Base-by-base conservation (phyloP, 2,329 filamentous ascomycete species). In the Bertia moriformis region DNA sequence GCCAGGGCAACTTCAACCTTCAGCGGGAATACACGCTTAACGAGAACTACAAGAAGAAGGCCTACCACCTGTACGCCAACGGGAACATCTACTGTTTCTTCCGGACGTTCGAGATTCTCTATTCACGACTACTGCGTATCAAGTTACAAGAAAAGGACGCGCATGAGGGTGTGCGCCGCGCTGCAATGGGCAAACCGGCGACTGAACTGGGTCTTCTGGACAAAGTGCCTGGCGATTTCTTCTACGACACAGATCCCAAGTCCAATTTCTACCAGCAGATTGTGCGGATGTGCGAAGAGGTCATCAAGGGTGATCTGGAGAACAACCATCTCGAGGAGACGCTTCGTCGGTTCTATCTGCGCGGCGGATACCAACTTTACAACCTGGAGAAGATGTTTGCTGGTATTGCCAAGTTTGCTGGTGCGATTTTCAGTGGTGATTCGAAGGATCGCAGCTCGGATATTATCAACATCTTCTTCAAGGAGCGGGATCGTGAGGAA, bases 61-160 rank as follows among this genome's bases (percentile, higher is more conserved):
- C 71, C 59, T 93, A 86, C 64, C 89, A 89, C 54, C 76, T 96
- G 54, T 98, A 93, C 63, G 81, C 80, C 55, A 96, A 95, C 56
- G 74, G 86, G 50, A 85, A 82, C 3, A 80, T 98, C 43, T 94
- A 87, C 54, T 88, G 91, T 59, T 96, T 98, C 67, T 83, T 98
- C 64, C 84, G 82, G 48, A 79, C 94, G 44, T 91, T 98, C 56
- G 78, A 94, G 53, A 83, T 82, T n/a, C 66, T 98, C 4, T 96
- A 94, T 60, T 75, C 78, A 50, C 78, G 91, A 30, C 69, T 98
- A 13, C 67, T 81, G 45, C 82, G 83, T 43, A 76, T 96, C 57
- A 96, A 96, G 63, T 69, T 79, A 42, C 80, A 80, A 51, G 82
- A 83, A 49, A 68, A 72, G 3, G 73, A 78, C 35, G 88, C 93